These are phyloP conservation scores for Miscanthus lutarioriparius DNA, from an alignment of 176 grass and related monocot species.

Conservation along the genomic window DNA sequence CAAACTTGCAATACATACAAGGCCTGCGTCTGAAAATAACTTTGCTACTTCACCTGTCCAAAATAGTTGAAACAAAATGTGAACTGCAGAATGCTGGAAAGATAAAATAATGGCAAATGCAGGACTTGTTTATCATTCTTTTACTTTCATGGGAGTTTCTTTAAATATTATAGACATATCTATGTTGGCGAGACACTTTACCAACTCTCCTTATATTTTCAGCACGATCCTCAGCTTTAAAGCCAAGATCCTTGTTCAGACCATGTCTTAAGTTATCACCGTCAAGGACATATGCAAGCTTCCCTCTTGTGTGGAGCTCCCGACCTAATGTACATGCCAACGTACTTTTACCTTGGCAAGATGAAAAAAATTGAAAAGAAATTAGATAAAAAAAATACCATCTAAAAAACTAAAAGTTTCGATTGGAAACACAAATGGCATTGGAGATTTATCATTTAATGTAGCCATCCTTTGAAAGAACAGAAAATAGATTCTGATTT, in stretches of 20 bases:
- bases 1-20: slow-evolving; percentile 96
- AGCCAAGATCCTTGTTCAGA: slow-evolving; percentile 91
- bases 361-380: neutral
- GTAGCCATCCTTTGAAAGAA: neutral
- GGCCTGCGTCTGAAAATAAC: slow-evolving; percentile 85
- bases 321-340: slow-evolving; percentile 77
- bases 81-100: slow-evolving; percentile 1
- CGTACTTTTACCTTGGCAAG: slow-evolving; percentile 83
- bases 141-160: neutral
- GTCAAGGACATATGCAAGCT: slow-evolving; percentile 87
- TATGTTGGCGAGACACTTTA: slow-evolving; percentile 7
- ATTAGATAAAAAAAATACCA: neutral
- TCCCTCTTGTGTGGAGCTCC: slow-evolving; percentile 79
- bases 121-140: neutral
- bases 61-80: slow-evolving; percentile 26
- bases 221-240: slow-evolving; percentile 77
- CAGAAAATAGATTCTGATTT: neutral
- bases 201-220: slow-evolving; percentile 97
- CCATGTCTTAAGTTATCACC: slow-evolving; percentile 96
- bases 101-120: neutral
- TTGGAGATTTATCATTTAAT: neutral
- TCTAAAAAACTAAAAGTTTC: neutral
- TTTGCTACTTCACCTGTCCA: slow-evolving; percentile 91
- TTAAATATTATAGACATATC: neutral
- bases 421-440: neutral